Percentiles rank a stretch among this genome's conserved stretches.
These are phyloP conservation scores for Teunomyces funiuensis DNA, from an alignment of 805 yeast genomes.

Conservation along the genomic window DNA sequence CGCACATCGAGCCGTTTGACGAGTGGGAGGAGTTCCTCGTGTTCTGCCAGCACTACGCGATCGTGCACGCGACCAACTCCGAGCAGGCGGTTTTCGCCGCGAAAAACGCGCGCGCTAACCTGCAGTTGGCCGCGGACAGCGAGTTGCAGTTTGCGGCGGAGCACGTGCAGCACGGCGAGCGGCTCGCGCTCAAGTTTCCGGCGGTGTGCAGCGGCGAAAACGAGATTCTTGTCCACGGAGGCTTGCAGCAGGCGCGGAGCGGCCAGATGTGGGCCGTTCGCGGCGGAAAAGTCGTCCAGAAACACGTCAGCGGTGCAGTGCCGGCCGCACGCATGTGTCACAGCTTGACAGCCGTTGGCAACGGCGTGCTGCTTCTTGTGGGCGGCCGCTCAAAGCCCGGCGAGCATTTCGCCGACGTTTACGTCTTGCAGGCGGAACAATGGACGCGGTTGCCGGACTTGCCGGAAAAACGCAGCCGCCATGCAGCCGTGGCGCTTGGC, in stretches of 20 bases:
- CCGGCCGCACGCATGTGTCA: constrained; percentile 59
- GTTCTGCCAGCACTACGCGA: constrained; percentile 72
- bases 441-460: constrained; percentile 46
- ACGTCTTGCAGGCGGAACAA: constrained; percentile 15
- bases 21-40: constrained; percentile 81
- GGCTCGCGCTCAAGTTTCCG: constrained; percentile 41
- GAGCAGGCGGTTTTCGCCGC: not conserved
- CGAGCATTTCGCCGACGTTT: constrained; percentile 34
- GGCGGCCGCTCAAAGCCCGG: constrained; percentile 75
- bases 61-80: constrained; percentile 60
- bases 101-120: not conserved
- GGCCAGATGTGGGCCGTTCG: constrained; percentile 4
- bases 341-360: constrained; percentile 38
- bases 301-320: constrained; percentile 4
- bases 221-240: constrained; percentile 39
- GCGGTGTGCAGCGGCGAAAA: constrained; percentile 28
- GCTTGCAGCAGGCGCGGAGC: constrained; percentile 34
- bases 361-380: constrained; percentile 35
- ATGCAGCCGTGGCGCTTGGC: constrained; percentile 35
- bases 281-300: not conserved
- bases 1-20: constrained; percentile 65
- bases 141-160: not conserved
- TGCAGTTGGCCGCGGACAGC: constrained; percentile 1
- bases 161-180: not conserved
- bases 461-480: constrained; percentile 51